phyloP scores from a whole-genome alignment of 2,329 filamentous ascomycete species.

The Hypoxylon sp. region DNA sequence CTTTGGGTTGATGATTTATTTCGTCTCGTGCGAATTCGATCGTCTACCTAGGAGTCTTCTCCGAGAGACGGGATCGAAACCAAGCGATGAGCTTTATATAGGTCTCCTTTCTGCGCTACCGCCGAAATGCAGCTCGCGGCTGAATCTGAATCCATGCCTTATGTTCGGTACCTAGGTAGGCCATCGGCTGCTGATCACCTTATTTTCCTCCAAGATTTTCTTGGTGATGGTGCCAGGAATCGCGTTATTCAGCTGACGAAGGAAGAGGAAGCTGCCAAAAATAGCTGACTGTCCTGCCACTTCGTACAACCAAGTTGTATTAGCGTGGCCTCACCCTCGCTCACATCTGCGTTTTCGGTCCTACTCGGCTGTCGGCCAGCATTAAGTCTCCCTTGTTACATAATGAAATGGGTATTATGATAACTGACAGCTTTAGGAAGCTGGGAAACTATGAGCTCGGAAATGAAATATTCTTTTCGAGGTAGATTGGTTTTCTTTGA shows the following conservation, averaged over 20 bases:
- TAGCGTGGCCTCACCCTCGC: no score
- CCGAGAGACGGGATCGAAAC: neutral
- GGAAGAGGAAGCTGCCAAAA: slow-evolving; percentile 13
- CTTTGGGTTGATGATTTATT: neutral
- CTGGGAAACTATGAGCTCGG: no score
- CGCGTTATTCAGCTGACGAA: slow-evolving; percentile 12
- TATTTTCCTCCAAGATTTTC: slow-evolving; percentile 4
- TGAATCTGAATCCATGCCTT: neutral
- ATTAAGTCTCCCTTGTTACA: no score
- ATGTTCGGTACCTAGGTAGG: no score
- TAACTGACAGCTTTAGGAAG: no score
- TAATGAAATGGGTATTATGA: no score
- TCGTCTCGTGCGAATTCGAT: neutral
- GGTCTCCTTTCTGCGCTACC: neutral
- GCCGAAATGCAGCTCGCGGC: slow-evolving; percentile 1
- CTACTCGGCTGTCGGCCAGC: no score
- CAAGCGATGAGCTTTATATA: slow-evolving; percentile 14
- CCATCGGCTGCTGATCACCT: slow-evolving; percentile 13
- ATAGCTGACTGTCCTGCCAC: no score
- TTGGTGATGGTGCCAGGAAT: neutral
- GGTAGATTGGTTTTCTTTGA: no score
- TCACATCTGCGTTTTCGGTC: no score
- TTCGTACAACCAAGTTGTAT: no score
- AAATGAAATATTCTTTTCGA: no score
- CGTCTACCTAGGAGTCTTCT: neutral